These are phyloP conservation scores for Tolypocladium sp. DNA, from an alignment of 2,329 filamentous ascomycete genomes.

Conservation along the genomic window DNA sequence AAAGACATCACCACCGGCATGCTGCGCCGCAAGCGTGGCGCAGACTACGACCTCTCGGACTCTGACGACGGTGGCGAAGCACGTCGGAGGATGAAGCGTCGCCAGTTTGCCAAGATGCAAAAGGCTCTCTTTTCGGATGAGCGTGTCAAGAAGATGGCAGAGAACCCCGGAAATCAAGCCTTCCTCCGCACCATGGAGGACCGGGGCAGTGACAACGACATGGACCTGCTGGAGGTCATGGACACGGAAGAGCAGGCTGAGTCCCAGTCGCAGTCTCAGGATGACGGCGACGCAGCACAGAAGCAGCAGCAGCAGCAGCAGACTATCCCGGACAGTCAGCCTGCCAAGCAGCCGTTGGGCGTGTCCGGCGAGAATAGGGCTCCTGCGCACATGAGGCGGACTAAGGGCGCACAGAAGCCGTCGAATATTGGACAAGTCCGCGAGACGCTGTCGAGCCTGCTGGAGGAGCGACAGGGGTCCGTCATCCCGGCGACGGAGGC, in stretches of 20 bases:
- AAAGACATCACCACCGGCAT: constrained; percentile 86
- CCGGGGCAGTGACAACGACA: constrained; percentile 63
- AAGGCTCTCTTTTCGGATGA: constrained; percentile 83
- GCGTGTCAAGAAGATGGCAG: constrained; percentile 80
- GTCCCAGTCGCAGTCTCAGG: constrained; percentile 24
- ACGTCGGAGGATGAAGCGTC: constrained; percentile 69
- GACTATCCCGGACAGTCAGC: constrained; percentile 43
- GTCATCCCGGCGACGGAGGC: constrained; percentile 35
- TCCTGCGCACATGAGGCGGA: constrained; percentile 53
- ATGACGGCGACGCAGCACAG: constrained; percentile 9
- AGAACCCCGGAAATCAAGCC: constrained; percentile 80
- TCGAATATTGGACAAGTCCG: constrained; percentile 72
- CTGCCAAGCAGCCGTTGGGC: constrained; percentile 25
- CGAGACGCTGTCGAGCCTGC: constrained; percentile 72
- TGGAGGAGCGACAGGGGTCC: constrained; percentile 56
- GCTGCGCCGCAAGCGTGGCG: constrained; percentile 72
- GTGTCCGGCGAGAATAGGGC: constrained; percentile 36
- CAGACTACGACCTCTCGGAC: constrained; percentile 79
- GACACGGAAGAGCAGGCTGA: constrained; percentile 23
- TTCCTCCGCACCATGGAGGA: constrained; percentile 90
- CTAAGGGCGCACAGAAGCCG: constrained; percentile 55
- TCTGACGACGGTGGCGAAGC: constrained; percentile 81
- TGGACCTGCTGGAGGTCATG: constrained; percentile 59
- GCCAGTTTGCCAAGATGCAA: constrained; percentile 85
- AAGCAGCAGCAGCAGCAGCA: constrained; percentile 19